Evolutionary conservation across 306 rosid genomes (phyloP), one percentile per base, ranked within the genome.

Genomic region (Cucurbita ficifolia): DNA sequence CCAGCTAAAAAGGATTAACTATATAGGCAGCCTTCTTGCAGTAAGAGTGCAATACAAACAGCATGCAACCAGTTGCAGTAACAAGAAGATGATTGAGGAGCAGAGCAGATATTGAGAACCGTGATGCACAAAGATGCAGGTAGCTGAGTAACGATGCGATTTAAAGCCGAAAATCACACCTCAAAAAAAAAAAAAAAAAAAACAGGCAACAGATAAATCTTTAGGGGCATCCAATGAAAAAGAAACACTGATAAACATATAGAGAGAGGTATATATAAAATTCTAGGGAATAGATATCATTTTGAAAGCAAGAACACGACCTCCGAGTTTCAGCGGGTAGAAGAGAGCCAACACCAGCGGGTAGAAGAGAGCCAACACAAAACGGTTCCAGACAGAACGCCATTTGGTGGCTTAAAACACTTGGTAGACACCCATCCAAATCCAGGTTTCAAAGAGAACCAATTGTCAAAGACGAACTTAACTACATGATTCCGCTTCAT

Each of bases 141-240:
- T 78, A 75, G 87, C 36, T 56, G 80, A 59, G 83, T 81, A 83
- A 83, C 76, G 45, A 79, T 56, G 88, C 85, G 80, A 70, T 81
- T 33, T 84, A 85, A 73, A 80, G 91, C 92, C 78, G 80, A 84
- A 79, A 82, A 82, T 81, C 85, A 83, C 79, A 86, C 96, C 90
- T 93, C 98, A 87, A 81, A 82, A 83, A 88, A 84, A 87, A 85
- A 86, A 68, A 87, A 81, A 82, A 83, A 88, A 84, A 87, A 85
- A 86, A 68, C 39, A 68, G 22, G 43, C 56, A 69, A 86, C 83
- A 84, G 73, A 80, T 64, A 68, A 82, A 82, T 62, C 39, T 82
- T 87, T 76, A 81, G 88, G 82, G 81, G 73, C 51, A 56, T 70
- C 82, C 53, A 76, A 77, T 73, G 78, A 80, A 82, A 80, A 49